Percentiles rank a stretch among this genome's conserved stretches.
Evolutionary conservation across 2,329 filamentous ascomycete species (phyloP).

Genomic region (Calonectria pteridis): DNA sequence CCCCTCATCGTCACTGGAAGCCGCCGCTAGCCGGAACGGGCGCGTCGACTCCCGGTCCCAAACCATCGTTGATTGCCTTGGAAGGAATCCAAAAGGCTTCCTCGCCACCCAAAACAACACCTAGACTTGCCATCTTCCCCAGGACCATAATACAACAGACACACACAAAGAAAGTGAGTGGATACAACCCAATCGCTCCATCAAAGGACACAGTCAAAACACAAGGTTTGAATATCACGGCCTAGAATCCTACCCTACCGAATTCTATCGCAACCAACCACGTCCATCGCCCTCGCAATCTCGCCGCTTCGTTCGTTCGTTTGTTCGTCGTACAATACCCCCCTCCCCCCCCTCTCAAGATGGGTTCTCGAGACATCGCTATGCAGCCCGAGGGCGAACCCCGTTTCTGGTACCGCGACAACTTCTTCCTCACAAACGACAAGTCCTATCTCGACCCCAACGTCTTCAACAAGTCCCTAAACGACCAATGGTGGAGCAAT

Average conservation of each 20-base stretch:
- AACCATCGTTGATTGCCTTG: constrained; percentile 2
- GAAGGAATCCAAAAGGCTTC: neutral
- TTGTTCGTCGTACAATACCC: neutral
- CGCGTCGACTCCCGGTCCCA: neutral
- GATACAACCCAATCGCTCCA: neutral
- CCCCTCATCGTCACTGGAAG: constrained; percentile 11
- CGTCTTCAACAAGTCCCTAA: constrained; percentile 68
- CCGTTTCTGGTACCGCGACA: constrained; percentile 63
- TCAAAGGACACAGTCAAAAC: neutral
- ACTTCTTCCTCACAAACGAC: constrained; percentile 73
- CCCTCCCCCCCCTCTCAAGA: constrained; percentile 31
- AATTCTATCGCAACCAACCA: neutral
- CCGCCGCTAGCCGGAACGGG: constrained; percentile 26
- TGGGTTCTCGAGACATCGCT: constrained; percentile 43
- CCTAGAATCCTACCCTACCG: constrained; percentile 1
- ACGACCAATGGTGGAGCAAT: constrained; percentile 71
- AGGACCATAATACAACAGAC: constrained; percentile 1
- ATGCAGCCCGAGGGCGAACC: constrained; percentile 49
- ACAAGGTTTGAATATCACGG: neutral
- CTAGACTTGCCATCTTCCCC: constrained; percentile 11
- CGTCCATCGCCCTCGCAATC: neutral
- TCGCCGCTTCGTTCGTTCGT: neutral
- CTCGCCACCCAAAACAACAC: constrained; percentile 1
- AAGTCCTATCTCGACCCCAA: constrained; percentile 65
- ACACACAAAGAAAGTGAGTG: neutral